These are phyloP conservation scores for Lumnitzera racemosa DNA, from an alignment of 345 rosid genomes.

Conservation along the genomic window DNA sequence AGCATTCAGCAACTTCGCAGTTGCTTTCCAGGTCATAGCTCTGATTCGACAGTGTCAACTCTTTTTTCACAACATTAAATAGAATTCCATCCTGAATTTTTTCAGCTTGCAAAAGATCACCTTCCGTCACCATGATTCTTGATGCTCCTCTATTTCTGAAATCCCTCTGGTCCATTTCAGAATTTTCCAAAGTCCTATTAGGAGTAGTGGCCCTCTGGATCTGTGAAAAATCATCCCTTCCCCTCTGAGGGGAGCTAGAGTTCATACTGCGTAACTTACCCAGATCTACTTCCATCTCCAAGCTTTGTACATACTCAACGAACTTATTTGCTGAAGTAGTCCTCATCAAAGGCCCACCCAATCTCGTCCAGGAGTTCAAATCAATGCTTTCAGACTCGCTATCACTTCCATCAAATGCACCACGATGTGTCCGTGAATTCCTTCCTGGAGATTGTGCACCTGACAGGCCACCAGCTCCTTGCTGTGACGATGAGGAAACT, in stretches of 20 bases:
- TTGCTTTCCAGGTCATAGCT: conserved; percentile 26
- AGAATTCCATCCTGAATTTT: conserved; percentile 53
- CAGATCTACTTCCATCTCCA: conserved; percentile 46
- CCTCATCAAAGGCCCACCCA: conserved; percentile 99
- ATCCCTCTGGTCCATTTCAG: conserved; percentile 32
- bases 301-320: conserved; percentile 62
- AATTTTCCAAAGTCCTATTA: conserved; percentile 28
- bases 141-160: conserved; percentile 27
- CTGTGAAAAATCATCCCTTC: conserved; percentile 32
- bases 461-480: conserved; percentile 24
- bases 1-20: conserved; percentile 46
- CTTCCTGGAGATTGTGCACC: conserved; percentile 24
- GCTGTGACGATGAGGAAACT: conserved; percentile 29
- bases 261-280: conserved; percentile 31
- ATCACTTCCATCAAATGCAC: conserved; percentile 61
- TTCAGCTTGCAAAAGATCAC: conserved; percentile 80
- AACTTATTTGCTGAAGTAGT: conserved; percentile 80
- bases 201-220: conserved; percentile 34
- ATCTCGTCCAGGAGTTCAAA: conserved; percentile 77
- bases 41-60: conserved; percentile 28
- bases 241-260: conserved; percentile 25
- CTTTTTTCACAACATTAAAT: conserved; percentile 63
- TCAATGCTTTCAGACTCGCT: conserved; percentile 72
- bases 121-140: conserved; percentile 66
- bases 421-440: conserved; percentile 29